A percentile compares a stretch with the other conserved stretches of the same genome.
phyloP scores from a whole-genome alignment of 257 asterid species.

The Nicotiana attenuata region DNA sequence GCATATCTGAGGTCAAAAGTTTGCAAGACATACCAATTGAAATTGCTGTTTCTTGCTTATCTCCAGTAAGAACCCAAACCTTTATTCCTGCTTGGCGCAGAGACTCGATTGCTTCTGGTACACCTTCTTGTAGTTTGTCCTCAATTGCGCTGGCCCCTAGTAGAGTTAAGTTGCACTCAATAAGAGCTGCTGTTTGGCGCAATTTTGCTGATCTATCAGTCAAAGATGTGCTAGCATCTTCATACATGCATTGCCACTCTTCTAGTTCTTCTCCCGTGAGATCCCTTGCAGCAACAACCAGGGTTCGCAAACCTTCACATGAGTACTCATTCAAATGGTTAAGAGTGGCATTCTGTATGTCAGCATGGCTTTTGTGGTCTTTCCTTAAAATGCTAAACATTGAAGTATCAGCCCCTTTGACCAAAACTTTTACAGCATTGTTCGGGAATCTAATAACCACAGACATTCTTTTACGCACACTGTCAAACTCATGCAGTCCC shows the following conservation, averaged over 20 bases:
- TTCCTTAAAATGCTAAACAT: conserved; percentile 70
- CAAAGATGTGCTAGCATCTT: conserved; percentile 94
- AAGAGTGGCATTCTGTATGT: conserved; percentile 43
- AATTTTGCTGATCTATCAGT: conserved; percentile 79
- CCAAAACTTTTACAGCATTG: conserved; percentile 74
- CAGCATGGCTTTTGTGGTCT: conserved; percentile 37
- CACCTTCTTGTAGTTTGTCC: conserved; percentile 96
- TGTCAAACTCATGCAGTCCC: conserved; percentile 98
- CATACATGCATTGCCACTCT: conserved; percentile 90
- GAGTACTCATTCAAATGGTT: conserved; percentile 78
- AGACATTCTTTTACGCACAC: conserved; percentile 98
- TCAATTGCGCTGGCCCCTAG: conserved; percentile 98
- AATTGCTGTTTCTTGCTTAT: conserved; percentile 98
- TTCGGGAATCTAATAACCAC: conserved; percentile 83
- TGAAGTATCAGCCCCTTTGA: conserved; percentile 95
- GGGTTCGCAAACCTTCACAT: conserved; percentile 92
- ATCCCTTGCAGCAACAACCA: conserved; percentile 80
- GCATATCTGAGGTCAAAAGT: conserved; percentile 93
- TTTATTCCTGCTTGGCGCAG: conserved; percentile 94
- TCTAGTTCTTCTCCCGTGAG: conserved; percentile 65
- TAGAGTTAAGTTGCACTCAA: conserved; percentile 79
- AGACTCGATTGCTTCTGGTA: conserved; percentile 93
- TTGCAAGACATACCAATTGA: conserved; percentile 94
- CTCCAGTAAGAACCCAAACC: conserved; percentile 99
- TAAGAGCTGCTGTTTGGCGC: conserved; percentile 83